Conservation (phyloP, 345 rosid species). For the Eucalyptus regnans region DNA sequence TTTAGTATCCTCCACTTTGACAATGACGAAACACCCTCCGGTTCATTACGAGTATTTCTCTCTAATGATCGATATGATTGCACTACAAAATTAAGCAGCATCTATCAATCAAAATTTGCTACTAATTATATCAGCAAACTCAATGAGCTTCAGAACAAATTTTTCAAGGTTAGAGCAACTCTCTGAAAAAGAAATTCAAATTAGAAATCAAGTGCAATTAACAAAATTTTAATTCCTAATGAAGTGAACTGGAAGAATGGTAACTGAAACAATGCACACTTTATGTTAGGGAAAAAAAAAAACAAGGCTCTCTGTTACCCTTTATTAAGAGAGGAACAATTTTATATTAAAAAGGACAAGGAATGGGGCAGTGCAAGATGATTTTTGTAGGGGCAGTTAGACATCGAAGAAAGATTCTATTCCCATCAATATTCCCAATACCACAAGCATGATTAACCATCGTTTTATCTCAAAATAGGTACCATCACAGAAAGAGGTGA, state of each 20-base stretch:
- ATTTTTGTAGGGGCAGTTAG: neutral
- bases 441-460: neutral
- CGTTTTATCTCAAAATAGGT: neutral
- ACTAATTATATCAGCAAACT: neutral
- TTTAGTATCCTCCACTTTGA: conserved; percentile 98
- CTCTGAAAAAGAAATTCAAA: neutral
- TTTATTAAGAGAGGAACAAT: neutral
- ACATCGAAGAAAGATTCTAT: neutral
- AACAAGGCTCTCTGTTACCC: neutral
- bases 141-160: neutral
- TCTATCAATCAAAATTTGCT: neutral
- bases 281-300: neutral
- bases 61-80: conserved; percentile 84
- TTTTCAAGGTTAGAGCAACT: neutral
- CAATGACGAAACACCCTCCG: conserved; percentile 51
- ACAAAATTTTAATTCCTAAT: neutral
- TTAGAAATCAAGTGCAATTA: neutral
- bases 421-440: neutral
- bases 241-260: neutral
- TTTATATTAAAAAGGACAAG: neutral
- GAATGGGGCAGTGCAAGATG: neutral
- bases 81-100: conserved; percentile 32
- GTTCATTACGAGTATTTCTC: conserved; percentile 64
- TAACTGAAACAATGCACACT: neutral
- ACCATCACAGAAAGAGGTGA: neutral